A percentile compares a stretch with the other conserved stretches of the same genome.
These are phyloP conservation scores for Salvia splendens DNA, from an alignment of 257 asterid genomes.

Conservation along the genomic window DNA sequence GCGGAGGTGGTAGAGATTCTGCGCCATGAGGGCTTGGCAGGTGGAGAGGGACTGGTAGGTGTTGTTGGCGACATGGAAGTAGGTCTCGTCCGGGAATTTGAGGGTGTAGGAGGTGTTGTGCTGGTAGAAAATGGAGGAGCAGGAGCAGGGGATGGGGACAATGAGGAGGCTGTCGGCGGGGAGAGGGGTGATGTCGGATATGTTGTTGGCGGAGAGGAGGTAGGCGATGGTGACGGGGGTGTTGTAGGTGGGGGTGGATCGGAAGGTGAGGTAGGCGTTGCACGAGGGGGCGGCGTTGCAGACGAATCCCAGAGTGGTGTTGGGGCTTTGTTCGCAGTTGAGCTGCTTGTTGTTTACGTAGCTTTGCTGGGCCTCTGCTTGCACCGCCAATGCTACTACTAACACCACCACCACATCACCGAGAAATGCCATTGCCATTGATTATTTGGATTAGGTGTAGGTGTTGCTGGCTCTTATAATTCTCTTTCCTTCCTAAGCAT, in stretches of 20 bases:
- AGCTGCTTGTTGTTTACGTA: constrained; percentile 46
- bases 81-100: constrained; percentile 35
- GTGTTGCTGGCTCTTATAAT: too few relatives aligned
- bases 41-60: constrained; percentile 62
- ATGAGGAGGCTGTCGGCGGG: constrained; percentile 40
- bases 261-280: constrained; percentile 58
- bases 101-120: constrained; percentile 56
- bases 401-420: too few relatives aligned
- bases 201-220: constrained; percentile 50
- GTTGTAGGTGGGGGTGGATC: constrained; percentile 52
- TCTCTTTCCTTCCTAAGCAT: too few relatives aligned
- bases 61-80: constrained; percentile 43
- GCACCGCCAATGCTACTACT: too few relatives aligned
- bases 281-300: constrained; percentile 56
- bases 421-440: too few relatives aligned
- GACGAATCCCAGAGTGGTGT: constrained; percentile 29
- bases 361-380: too few relatives aligned
- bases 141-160: constrained; percentile 57
- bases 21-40: constrained; percentile 53
- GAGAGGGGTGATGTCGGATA: constrained; percentile 40
- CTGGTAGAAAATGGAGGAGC: constrained; percentile 44
- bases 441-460: too few relatives aligned
- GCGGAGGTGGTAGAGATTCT: constrained; percentile 32
- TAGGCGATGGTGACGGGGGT: constrained; percentile 41
- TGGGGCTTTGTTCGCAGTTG: constrained; percentile 35